Percentiles rank a stretch among this genome's conserved stretches.
These are phyloP conservation scores for Martiniozyma asiatica DNA, from an alignment of 1,139 yeast species.

Conservation along the genomic window DNA sequence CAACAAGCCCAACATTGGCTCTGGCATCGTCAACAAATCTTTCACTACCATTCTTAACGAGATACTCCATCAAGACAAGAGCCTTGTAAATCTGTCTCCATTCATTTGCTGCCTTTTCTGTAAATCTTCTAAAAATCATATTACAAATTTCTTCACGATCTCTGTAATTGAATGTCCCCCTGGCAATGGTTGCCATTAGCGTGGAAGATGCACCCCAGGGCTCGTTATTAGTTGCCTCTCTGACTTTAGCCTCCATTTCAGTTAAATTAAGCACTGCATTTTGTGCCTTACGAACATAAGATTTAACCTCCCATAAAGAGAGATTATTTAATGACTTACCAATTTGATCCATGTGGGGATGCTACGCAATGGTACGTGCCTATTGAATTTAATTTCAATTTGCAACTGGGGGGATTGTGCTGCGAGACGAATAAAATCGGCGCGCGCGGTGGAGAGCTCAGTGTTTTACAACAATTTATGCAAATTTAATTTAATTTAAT, in stretches of 20 bases:
- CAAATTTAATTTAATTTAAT: too few relatives aligned
- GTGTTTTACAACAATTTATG: too few relatives aligned
- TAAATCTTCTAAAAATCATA: conserved; percentile 17
- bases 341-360: conserved; percentile 28
- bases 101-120: conserved; percentile 72
- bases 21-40: conserved; percentile 92
- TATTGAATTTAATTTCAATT: too few relatives aligned
- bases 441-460: too few relatives aligned
- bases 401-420: too few relatives aligned
- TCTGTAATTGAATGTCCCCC: conserved; percentile 81
- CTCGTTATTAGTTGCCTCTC: conserved; percentile 96
- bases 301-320: conserved; percentile 88
- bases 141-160: conserved; percentile 59
- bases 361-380: too few relatives aligned
- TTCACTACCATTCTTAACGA: conserved; percentile 87
- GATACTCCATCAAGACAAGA: conserved; percentile 78
- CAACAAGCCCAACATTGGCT: conserved; percentile 67
- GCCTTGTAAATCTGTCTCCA: conserved; percentile 98
- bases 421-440: too few relatives aligned
- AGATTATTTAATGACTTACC: conserved; percentile 71
- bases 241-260: conserved; percentile 90
- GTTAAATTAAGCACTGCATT: conserved; percentile 92
- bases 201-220: conserved; percentile 99
- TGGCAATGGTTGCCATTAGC: conserved; percentile 87
- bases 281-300: conserved; percentile 95